Evolutionary conservation across 1,284 basidiomycete species (phyloP).

Genomic region (Cutaneotrichosporon daszewskae): DNA sequence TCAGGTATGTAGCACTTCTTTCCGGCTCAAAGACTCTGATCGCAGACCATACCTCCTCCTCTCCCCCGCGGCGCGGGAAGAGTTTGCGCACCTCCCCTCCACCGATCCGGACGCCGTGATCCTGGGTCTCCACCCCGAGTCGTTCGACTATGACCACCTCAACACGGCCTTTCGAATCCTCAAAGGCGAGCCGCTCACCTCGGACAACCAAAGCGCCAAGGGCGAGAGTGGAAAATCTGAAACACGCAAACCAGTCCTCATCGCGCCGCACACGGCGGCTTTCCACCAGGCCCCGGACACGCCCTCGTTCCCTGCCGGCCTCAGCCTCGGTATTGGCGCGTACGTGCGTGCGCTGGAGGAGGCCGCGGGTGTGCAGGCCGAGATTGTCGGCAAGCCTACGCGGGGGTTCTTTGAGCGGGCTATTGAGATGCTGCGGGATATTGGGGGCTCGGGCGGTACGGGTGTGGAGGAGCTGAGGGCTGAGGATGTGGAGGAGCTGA

Average conservation of each 20-base stretch:
- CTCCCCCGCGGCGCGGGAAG: constrained; percentile 56
- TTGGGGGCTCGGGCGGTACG: background rate
- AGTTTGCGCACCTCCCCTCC: constrained; percentile 45
- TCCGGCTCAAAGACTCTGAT: background rate
- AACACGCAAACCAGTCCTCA: constrained; percentile 46
- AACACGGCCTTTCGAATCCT: constrained; percentile 65
- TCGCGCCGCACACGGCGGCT: constrained; percentile 50
- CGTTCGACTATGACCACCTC: constrained; percentile 55
- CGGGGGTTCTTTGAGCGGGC: constrained; percentile 58
- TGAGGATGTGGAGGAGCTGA: too few species aligned
- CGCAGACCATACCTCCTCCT: constrained; percentile 59
- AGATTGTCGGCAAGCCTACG: constrained; percentile 62
- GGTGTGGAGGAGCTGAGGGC: too few species aligned
- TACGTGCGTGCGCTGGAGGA: constrained; percentile 62
- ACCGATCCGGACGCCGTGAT: constrained; percentile 56
- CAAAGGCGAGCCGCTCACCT: constrained; percentile 30
- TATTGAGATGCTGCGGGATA: constrained; percentile 50
- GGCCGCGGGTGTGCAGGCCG: constrained; percentile 53
- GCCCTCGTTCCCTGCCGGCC: constrained; percentile 49
- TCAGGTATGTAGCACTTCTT: constrained; percentile 47
- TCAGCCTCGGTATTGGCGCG: constrained; percentile 64
- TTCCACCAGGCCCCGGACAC: constrained; percentile 56
- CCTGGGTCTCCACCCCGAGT: constrained; percentile 58
- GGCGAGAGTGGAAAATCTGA: background rate
- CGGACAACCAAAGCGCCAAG: background rate